phyloP scores from a whole-genome alignment of 2,329 filamentous ascomycete genomes.

The Xylaria sp. region DNA sequence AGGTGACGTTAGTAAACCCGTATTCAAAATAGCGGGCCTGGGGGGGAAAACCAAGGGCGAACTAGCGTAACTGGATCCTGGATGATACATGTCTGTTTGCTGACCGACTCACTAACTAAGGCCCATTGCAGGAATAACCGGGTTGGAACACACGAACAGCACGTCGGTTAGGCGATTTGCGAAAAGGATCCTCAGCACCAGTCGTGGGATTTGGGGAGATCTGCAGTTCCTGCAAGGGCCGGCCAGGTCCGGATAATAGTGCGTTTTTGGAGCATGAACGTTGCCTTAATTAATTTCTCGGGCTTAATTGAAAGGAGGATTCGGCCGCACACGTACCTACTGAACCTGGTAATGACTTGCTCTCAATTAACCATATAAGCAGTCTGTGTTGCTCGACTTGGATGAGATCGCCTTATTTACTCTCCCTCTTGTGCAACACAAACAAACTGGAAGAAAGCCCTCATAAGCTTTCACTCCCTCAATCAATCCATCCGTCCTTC shows the following conservation, averaged over 20 bases:
- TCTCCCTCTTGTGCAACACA: background rate
- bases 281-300: background rate
- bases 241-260: constrained; percentile 16
- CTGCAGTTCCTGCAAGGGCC: constrained; percentile 12
- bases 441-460: background rate
- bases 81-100: background rate
- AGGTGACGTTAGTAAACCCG: constrained; percentile 5
- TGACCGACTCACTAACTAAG: background rate
- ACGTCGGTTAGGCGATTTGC: background rate
- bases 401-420: background rate
- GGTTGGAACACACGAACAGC: background rate
- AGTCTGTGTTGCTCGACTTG: background rate
- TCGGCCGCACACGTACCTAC: background rate
- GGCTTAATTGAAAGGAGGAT: constrained; percentile 12
- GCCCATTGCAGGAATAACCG: background rate
- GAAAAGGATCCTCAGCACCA: constrained; percentile 1
- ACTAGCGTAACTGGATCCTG: background rate
- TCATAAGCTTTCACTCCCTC: background rate
- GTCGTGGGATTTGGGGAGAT: background rate
- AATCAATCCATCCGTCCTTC: background rate
- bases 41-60: background rate
- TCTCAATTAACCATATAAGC: constrained; percentile 2
- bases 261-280: background rate
- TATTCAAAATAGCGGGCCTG: constrained; percentile 13
- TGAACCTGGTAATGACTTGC: background rate